These are phyloP conservation scores for Mycena rosella DNA, from an alignment of 768 basidiomycete species.

Conservation along the genomic window DNA sequence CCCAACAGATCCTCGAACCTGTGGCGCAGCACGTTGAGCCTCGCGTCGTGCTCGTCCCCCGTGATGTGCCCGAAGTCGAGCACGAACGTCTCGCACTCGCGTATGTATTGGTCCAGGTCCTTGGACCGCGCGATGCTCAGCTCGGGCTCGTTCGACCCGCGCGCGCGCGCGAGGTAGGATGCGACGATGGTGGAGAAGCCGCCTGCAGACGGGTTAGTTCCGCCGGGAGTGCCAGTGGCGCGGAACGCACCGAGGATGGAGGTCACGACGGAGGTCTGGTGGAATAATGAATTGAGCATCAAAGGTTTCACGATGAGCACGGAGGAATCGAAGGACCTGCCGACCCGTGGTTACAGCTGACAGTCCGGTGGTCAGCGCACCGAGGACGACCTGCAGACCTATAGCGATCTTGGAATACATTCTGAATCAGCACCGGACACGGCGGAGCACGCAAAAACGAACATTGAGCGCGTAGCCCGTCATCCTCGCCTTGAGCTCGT, in stretches of 20 bases:
- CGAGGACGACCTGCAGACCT: constrained; percentile 71
- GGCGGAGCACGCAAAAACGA: not conserved
- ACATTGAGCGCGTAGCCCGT: constrained; percentile 29
- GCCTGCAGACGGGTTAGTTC: constrained; percentile 51
- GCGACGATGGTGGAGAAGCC: constrained; percentile 78
- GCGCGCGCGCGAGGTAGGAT: constrained; percentile 77
- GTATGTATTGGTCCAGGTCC: constrained; percentile 76
- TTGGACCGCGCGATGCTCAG: constrained; percentile 66
- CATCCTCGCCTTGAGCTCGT: constrained; percentile 55
- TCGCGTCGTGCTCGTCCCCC: constrained; percentile 50
- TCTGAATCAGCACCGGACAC: constrained; percentile 40
- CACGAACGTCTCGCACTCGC: constrained; percentile 68
- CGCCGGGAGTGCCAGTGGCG: too few species aligned
- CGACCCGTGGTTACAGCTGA: constrained; percentile 60
- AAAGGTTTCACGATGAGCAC: too few species aligned
- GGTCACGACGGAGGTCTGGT: constrained; percentile 39
- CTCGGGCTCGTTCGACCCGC: constrained; percentile 80
- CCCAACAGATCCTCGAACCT: constrained; percentile 65
- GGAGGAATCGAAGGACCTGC: constrained; percentile 48
- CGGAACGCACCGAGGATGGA: constrained; percentile 53
- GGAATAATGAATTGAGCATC: not conserved
- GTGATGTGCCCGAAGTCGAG: constrained; percentile 66
- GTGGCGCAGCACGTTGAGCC: constrained; percentile 51
- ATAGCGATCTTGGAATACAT: constrained; percentile 65
- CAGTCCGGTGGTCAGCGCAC: constrained; percentile 75